A percentile compares a stretch with the other conserved stretches of the same genome.
These are phyloP conservation scores for Umbelopsis isabellina DNA, from an alignment of 192 early-diverging fungal genomes.

Conservation along the genomic window DNA sequence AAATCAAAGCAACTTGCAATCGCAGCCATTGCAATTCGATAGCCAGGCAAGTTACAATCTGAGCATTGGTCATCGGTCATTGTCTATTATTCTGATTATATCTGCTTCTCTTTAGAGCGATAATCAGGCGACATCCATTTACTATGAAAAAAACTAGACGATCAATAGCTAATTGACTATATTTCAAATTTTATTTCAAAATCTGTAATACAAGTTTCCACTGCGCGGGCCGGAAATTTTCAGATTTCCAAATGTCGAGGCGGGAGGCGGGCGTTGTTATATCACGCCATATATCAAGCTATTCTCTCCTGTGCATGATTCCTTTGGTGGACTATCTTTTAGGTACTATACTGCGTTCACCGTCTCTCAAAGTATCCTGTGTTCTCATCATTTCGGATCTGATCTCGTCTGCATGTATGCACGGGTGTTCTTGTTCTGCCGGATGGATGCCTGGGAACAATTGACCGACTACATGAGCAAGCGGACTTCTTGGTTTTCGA, in stretches of 20 bases:
- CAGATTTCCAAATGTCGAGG: too few species aligned
- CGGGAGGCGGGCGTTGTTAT: too few species aligned
- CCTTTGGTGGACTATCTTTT: not conserved
- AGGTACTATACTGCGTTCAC: not conserved
- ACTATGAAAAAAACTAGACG: conserved; percentile 9
- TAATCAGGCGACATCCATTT: not conserved
- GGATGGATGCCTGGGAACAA: conserved; percentile 32
- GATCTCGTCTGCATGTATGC: conserved; percentile 35
- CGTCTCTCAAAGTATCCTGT: conserved; percentile 11
- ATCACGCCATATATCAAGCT: not conserved
- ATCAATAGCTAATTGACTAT: not conserved
- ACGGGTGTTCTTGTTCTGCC: not conserved
- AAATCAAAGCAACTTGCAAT: not conserved
- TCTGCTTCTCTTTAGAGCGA: not conserved
- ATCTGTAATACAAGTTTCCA: too few species aligned
- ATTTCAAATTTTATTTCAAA: not conserved
- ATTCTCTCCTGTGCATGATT: not conserved
- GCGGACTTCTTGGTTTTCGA: conserved; percentile 5
- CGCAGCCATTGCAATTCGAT: not conserved
- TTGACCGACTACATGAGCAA: conserved; percentile 31
- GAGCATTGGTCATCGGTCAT: not conserved
- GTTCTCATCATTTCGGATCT: conserved; percentile 29
- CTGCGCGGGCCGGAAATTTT: too few species aligned
- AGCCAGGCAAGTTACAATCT: not conserved
- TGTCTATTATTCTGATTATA: not conserved